Conservation (phyloP, 768 basidiomycete species). For the Suillus tomentosus region DNA sequence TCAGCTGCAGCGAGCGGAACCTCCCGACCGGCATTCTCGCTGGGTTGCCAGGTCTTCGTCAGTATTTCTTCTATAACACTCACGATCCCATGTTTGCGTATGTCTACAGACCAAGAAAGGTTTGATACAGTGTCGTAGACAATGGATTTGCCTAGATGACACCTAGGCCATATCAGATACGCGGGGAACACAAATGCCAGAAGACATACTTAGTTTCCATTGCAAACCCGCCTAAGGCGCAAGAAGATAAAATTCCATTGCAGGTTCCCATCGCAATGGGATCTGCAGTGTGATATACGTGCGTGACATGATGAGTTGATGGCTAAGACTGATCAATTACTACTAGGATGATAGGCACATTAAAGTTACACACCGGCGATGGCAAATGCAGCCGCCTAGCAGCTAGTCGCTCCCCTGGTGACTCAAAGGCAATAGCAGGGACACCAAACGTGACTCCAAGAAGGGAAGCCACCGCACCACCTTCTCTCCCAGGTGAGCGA, state of each 20-base stretch:
- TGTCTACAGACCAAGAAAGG: slow-evolving; percentile 80
- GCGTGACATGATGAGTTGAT: slow-evolving; percentile 77
- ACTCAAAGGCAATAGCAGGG: slow-evolving; percentile 86
- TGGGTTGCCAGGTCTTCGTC: slow-evolving; percentile 68
- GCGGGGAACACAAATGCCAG: slow-evolving; percentile 5
- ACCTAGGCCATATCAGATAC: slow-evolving; percentile 41
- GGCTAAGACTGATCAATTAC: slow-evolving; percentile 44
- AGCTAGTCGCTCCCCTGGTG: slow-evolving; percentile 85
- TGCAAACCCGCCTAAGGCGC: slow-evolving; percentile 87
- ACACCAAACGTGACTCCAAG: slow-evolving; percentile 87
- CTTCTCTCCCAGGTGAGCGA: slow-evolving; percentile 32
- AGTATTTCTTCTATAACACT: slow-evolving; percentile 77
- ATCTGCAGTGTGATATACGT: slow-evolving; percentile 93
- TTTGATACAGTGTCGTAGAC: slow-evolving; percentile 91
- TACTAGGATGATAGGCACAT: slow-evolving; percentile 3
- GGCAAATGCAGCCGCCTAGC: slow-evolving; percentile 83
- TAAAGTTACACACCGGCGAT: slow-evolving; percentile 57
- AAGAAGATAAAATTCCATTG: slow-evolving; percentile 78
- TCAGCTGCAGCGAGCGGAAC: slow-evolving; percentile 58
- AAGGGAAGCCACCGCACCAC: slow-evolving; percentile 76
- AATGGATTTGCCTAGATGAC: slow-evolving; percentile 85
- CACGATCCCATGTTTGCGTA: slow-evolving; percentile 80
- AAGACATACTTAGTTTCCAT: slow-evolving; percentile 67
- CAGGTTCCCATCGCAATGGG: slow-evolving; percentile 92
- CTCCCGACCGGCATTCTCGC: slow-evolving; percentile 59